Conservation (phyloP, 2,329 filamentous ascomycete genomes). For the Xylariales sp. region DNA sequence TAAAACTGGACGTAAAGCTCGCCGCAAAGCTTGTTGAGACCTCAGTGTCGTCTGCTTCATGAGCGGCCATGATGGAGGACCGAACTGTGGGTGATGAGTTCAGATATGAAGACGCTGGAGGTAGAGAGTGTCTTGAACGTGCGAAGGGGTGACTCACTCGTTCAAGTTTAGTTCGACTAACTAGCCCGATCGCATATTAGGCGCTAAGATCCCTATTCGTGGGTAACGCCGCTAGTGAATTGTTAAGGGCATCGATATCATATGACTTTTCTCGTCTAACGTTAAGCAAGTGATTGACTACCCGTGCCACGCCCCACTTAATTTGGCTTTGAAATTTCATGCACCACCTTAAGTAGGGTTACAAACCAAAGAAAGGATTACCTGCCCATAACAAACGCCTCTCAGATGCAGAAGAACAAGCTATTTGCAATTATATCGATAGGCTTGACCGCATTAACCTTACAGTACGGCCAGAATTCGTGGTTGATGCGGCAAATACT, state of each 20-base stretch:
- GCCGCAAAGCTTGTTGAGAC: background rate
- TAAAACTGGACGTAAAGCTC: background rate
- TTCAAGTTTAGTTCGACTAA: background rate
- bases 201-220: background rate
- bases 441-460: background rate
- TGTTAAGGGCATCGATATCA: no score
- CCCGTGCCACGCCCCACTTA: no score
- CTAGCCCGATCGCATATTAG: background rate
- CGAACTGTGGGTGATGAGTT: background rate
- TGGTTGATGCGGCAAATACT: background rate
- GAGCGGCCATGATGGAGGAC: background rate
- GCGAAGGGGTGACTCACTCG: background rate
- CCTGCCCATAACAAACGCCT: background rate
- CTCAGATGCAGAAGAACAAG: background rate
- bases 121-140: no score
- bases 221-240: background rate
- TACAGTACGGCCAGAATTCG: background rate
- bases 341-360: no score
- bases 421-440: slow-evolving; percentile 1
- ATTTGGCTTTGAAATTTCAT: no score
- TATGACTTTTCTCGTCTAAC: no score
- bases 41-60: background rate
- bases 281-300: no score
- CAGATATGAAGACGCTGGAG: background rate
- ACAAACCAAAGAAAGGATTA: background rate